Percentiles rank a stretch among this genome's conserved stretches.
These are phyloP conservation scores for Saturnispora diversa DNA, from an alignment of 805 yeast genomes.

Conservation along the genomic window DNA sequence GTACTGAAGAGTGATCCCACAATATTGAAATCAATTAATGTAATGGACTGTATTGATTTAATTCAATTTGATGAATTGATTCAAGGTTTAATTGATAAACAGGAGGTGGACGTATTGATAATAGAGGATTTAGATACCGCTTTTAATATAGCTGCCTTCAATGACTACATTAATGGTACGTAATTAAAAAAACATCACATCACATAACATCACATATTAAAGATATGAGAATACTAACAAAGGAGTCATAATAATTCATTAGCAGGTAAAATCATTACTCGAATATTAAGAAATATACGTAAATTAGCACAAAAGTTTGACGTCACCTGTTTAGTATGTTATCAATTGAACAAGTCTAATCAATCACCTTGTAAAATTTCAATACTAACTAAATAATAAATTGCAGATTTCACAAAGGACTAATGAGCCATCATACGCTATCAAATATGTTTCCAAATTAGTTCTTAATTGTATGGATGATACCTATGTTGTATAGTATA, in stretches of 20 bases:
- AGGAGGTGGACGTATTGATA: not conserved
- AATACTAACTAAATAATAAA: not conserved
- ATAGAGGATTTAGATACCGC: slow-evolving; percentile 7
- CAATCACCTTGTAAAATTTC: not conserved
- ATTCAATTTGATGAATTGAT: not conserved
- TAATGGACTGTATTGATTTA: not conserved
- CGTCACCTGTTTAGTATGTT: slow-evolving; percentile 21
- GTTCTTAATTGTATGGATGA: slow-evolving; percentile 7
- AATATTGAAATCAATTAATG: not conserved
- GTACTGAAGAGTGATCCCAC: not conserved
- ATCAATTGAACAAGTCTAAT: not conserved
- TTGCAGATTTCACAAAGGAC: not conserved
- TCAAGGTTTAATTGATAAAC: not conserved
- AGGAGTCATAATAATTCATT: no score
- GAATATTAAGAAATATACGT: slow-evolving; percentile 17
- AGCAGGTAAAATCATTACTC: slow-evolving; percentile 6
- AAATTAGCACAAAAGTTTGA: slow-evolving; percentile 18
- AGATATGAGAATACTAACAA: no score
- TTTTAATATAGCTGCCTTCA: slow-evolving; percentile 6
- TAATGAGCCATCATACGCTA: not conserved
- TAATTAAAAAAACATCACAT: not conserved
- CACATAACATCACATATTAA: no score
- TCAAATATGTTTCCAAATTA: slow-evolving; percentile 16
- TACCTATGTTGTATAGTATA: no score
- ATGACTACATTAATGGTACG: slow-evolving; percentile 6